Conservation (phyloP, 2,329 filamentous ascomycete species). For the Aspergillus sp. region DNA sequence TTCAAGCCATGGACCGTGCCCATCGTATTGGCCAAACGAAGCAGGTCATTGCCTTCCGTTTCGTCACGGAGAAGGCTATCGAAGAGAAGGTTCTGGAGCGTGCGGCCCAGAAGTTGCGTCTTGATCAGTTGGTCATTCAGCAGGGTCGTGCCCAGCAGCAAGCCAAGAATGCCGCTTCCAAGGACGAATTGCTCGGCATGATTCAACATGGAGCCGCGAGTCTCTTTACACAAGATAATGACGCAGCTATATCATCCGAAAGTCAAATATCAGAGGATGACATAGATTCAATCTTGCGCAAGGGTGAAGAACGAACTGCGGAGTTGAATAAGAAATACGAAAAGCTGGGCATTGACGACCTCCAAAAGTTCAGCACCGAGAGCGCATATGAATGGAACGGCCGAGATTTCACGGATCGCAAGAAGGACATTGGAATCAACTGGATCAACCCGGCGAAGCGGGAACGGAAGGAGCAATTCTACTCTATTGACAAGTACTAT, state of each 20-base stretch:
- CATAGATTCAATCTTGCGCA: conserved; percentile 77
- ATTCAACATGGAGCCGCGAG: conserved; percentile 98
- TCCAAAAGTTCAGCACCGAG: conserved; percentile 96
- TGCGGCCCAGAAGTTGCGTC: conserved; percentile 88
- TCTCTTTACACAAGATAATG: conserved; percentile 70
- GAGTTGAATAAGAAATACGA: conserved; percentile 90
- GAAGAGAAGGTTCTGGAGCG: conserved; percentile 97
- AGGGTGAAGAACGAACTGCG: conserved; percentile 81
- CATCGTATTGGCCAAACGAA: conserved; percentile 98
- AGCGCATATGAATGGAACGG: conserved; percentile 99
- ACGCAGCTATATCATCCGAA: conserved; percentile 53
- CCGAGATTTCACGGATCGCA: conserved; percentile 83
- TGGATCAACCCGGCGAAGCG: conserved; percentile 99
- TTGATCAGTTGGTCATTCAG: conserved; percentile 96
- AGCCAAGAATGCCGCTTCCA: conserved; percentile 83
- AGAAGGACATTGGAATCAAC: conserved; percentile 83
- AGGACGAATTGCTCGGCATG: conserved; percentile 94
- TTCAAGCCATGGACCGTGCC: conserved; percentile 97
- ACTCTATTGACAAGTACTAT: conserved; percentile 99
- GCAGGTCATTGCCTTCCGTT: conserved; percentile 92
- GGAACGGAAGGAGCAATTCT: conserved; percentile 94
- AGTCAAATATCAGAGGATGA: conserved; percentile 72
- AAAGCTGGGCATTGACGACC: conserved; percentile 89
- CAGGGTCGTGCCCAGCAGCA: conserved; percentile 89
- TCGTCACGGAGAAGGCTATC: conserved; percentile 95